These are phyloP conservation scores for Chalciporus sphaerocephalus DNA, from an alignment of 768 basidiomycete species.

Conservation along the genomic window DNA sequence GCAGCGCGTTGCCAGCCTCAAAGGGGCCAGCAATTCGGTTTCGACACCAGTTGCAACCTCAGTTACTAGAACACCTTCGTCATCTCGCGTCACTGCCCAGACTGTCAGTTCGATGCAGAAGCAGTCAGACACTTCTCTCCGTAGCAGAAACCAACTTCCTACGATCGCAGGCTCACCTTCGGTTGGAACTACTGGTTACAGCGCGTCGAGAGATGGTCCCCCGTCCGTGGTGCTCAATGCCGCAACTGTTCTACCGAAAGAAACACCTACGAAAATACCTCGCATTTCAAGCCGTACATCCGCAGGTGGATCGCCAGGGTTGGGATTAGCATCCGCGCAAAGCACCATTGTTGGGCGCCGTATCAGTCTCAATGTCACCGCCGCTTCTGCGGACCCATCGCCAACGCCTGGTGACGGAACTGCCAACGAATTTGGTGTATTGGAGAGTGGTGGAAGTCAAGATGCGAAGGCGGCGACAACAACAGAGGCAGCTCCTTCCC, in stretches of 20 bases:
- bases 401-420: slow-evolving; percentile 46
- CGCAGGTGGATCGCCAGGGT: slow-evolving; percentile 65
- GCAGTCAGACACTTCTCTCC: slow-evolving; percentile 77
- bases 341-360: slow-evolving; percentile 52
- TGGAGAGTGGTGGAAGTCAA: slow-evolving; percentile 56
- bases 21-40: slow-evolving; percentile 46
- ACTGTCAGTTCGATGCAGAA: slow-evolving; percentile 86
- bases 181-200: slow-evolving; percentile 58
- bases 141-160: slow-evolving; percentile 71
- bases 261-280: slow-evolving; percentile 90
- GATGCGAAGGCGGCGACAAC: slow-evolving; percentile 34
- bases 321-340: slow-evolving; percentile 54
- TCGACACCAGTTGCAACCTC: slow-evolving; percentile 39
- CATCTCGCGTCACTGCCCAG: slow-evolving; percentile 71
- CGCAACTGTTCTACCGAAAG: slow-evolving; percentile 55
- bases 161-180: slow-evolving; percentile 95
- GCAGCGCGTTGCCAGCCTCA: slow-evolving; percentile 80
- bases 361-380: slow-evolving; percentile 56
- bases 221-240: slow-evolving; percentile 53
- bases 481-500: slow-evolving; percentile 33
- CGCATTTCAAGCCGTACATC: slow-evolving; percentile 86
- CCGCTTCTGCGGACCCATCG: slow-evolving; percentile 61
- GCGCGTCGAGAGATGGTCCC: slow-evolving; percentile 49
- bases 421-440: slow-evolving; percentile 77
- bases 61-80: slow-evolving; percentile 41